Conservation (phyloP, 2,329 filamentous ascomycete genomes). For the Grosmannia huntii region DNA sequence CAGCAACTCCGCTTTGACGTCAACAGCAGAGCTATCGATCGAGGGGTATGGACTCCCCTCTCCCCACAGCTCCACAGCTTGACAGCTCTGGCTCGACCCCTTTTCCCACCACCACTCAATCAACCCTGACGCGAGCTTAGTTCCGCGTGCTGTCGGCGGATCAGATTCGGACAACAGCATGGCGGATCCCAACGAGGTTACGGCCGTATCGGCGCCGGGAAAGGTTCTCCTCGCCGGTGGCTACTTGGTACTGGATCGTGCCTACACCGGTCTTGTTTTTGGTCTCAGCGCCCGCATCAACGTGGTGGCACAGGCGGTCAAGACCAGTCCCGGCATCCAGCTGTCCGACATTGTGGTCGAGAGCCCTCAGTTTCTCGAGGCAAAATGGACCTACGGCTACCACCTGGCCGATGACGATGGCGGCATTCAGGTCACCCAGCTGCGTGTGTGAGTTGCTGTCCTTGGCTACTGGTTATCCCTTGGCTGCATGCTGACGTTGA, state of each 20-base stretch:
- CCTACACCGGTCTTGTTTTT: conserved; percentile 65
- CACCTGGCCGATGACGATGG: conserved; percentile 55
- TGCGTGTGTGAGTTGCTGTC: conserved; percentile 52
- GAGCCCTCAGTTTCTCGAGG: conserved; percentile 82
- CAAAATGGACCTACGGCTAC: conserved; percentile 80
- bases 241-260: conserved; percentile 83
- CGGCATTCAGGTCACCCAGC: conserved; percentile 70
- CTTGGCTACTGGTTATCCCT: neutral
- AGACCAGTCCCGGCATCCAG: conserved; percentile 49
- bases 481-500: neutral
- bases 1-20: neutral
- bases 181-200: conserved; percentile 17
- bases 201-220: conserved; percentile 76
- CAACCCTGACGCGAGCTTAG: neutral
- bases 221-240: conserved; percentile 93
- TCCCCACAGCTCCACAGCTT: neutral
- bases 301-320: conserved; percentile 44
- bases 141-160: neutral
- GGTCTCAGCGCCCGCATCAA: conserved; percentile 57
- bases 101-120: neutral
- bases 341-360: conserved; percentile 67
- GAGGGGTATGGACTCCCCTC: neutral
- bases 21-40: neutral
- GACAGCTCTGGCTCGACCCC: conserved; percentile 1
- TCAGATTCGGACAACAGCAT: neutral